These are phyloP conservation scores for Amylostereum areolatum DNA, from an alignment of 1,284 basidiomycete genomes.

Conservation along the genomic window DNA sequence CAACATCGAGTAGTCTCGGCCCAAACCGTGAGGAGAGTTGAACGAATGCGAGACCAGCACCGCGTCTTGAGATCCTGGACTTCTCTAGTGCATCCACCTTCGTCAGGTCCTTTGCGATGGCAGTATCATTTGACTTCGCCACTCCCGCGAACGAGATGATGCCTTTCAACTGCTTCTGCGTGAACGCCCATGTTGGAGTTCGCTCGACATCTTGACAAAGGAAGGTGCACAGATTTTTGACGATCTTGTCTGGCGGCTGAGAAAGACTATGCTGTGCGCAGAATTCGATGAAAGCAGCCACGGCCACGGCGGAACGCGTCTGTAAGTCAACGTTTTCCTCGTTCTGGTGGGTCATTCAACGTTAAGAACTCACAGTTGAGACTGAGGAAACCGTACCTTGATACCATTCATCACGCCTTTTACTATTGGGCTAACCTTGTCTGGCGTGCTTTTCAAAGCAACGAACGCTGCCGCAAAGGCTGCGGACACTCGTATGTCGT, in stretches of 20 bases:
- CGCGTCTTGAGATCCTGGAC: constrained; percentile 65
- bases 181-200: constrained; percentile 83
- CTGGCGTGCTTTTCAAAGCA: constrained; percentile 75
- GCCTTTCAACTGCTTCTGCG: constrained; percentile 57
- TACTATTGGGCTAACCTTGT: constrained; percentile 95
- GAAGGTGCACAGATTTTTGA: constrained; percentile 97
- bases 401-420: constrained; percentile 98
- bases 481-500: constrained; percentile 86
- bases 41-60: constrained; percentile 81
- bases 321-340: constrained; percentile 91
- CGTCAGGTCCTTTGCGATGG: constrained; percentile 34
- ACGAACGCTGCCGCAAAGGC: constrained; percentile 90
- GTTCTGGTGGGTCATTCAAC: constrained; percentile 43
- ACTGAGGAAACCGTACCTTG: constrained; percentile 55
- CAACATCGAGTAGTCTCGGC: constrained; percentile 59
- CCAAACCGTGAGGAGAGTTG: constrained; percentile 81
- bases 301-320: constrained; percentile 80
- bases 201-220: constrained; percentile 88
- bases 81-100: constrained; percentile 48
- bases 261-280: constrained; percentile 65
- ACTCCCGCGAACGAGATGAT: constrained; percentile 70
- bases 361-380: constrained; percentile 7
- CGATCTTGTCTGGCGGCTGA: constrained; percentile 83
- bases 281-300: constrained; percentile 85
- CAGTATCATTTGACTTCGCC: constrained; percentile 39